Base-by-base conservation (phyloP, 371 early-diverging fungal species). In the Dichotomocladium elegans region DNA sequence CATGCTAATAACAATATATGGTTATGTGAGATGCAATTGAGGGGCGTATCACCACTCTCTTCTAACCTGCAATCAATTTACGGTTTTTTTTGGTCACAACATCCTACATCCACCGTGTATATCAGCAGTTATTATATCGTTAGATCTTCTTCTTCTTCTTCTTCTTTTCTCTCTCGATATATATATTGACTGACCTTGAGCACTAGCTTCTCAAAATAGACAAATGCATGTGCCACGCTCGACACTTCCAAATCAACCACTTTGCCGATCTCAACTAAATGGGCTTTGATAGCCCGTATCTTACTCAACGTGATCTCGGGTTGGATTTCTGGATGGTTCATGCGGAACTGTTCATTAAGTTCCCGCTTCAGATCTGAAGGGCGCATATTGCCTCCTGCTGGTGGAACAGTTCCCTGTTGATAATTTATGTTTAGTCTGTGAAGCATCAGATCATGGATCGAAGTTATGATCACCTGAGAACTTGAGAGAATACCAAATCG, bases 181-280 rank as follows among this genome's bases (percentile, higher is more conserved):
- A 4, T 15, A 22, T 10, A 15, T 5, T n/a, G 19, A 4, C 24
- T 66, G 58, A 74, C 79, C 64, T 86, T 86, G 27, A 91, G 60
- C 14, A 93, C 77, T 3, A 98, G 83, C 61, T 95, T 96, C 65
- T 98, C 97, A 71, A 96, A 90, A 63, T 90, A 96, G 2, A 88
- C 95, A 76, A 85, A 92, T 1, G 93, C 85, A 47, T 82, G 79
- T 0, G 97, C 96, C 7, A 95, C 86, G 47, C 89, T 93, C 2
- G 95, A 93, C 14, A 95, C 69, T 69, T 98, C 98, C 41, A 95
- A 64, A 64, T 94, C 88, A 52, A 66, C 56, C 14, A 43, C 47
- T 47, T 57, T 60, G 6, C 63, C 71, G 30, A 72, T 66, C 15
- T 69, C 77, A 11, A 92, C 50, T 44, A 94, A 55, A 47, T 81